Conservation (phyloP, 2,329 filamentous ascomycete genomes). For the Penicillium sp. region DNA sequence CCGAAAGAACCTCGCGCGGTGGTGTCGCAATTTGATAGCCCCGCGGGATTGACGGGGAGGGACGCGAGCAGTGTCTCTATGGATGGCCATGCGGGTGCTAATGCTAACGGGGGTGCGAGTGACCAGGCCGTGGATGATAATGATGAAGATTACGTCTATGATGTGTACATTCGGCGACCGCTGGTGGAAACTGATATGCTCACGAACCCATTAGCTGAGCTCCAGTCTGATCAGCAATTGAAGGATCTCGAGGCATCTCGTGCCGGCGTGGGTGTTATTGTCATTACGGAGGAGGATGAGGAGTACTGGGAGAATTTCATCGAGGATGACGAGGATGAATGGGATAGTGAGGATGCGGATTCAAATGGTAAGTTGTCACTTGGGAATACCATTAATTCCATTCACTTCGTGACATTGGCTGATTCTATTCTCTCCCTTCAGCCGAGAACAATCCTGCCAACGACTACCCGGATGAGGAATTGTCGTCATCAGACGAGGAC, state of each 20-base stretch:
- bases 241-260: constrained; percentile 36
- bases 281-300: constrained; percentile 49
- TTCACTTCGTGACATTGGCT: neutral
- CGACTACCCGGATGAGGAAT: constrained; percentile 56
- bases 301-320: constrained; percentile 62
- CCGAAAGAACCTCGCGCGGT: constrained; percentile 34
- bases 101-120: constrained; percentile 7
- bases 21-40: constrained; percentile 4
- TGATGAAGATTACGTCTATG: constrained; percentile 63
- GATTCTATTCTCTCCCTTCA: constrained; percentile 19
- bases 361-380: constrained; percentile 56
- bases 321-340: constrained; percentile 58
- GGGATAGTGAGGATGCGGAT: constrained; percentile 65
- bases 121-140: constrained; percentile 43
- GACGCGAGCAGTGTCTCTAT: neutral
- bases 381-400: neutral
- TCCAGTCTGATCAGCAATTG: constrained; percentile 32
- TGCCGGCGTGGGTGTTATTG: constrained; percentile 45
- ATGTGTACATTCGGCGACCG: constrained; percentile 62
- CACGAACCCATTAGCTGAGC: constrained; percentile 40
- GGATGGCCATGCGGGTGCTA: neutral
- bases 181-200: constrained; percentile 38
- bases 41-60: neutral
- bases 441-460: constrained; percentile 56
- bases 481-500: constrained; percentile 52